Evolutionary conservation across 2,329 filamentous ascomycete genomes (phyloP), one percentile per base, ranked within the genome.

Genomic region (Pseudogymnoascus sp.): DNA sequence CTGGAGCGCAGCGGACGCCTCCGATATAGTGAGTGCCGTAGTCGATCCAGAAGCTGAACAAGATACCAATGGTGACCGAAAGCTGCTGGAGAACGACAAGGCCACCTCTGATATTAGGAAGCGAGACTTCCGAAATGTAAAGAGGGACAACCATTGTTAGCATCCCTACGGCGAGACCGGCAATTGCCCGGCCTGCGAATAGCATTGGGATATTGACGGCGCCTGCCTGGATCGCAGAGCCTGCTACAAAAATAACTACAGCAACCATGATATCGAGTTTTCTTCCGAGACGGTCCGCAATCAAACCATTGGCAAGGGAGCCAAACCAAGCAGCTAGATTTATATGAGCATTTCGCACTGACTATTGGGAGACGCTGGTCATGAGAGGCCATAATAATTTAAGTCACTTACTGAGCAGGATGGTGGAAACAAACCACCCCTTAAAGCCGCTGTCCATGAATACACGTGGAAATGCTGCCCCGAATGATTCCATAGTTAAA

Each of bases 391-490:
- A 43, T 2, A 18, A 8, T 14, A 42, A 11, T 12, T 16, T n/a
- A 53, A 31, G 31, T 28, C 21, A 68, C 71, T 62, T 66, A 76
- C 75, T 71, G 0, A 83, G 71, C 8, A 81, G 69, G 3, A 83
- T 70, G 1, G 77, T 79, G 5, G 81, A 81, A 1, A 82, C 79
- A 61, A 82, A 81, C 80, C 80, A 82, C 34, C 80, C 80, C 65
- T 82, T 80, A 71, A 80, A 80, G 9, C 75, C 69, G 64, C 74
- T 77, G 63, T 82, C 78, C 0, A 73, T 63, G 59, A 75, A 78
- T 14, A 80, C 73, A 6, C 72, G 66, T 3, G 77, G 78, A 43
- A 76, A 74, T 12, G 70, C 66, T 31, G 74, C 74, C 2, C 70
- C 75, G 64, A 80, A 80, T 40, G 76, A 77, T 63, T 77, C 72